Evolutionary conservation across 2,329 filamentous ascomycete genomes (phyloP).

Genomic region (Alternaria sp.): DNA sequence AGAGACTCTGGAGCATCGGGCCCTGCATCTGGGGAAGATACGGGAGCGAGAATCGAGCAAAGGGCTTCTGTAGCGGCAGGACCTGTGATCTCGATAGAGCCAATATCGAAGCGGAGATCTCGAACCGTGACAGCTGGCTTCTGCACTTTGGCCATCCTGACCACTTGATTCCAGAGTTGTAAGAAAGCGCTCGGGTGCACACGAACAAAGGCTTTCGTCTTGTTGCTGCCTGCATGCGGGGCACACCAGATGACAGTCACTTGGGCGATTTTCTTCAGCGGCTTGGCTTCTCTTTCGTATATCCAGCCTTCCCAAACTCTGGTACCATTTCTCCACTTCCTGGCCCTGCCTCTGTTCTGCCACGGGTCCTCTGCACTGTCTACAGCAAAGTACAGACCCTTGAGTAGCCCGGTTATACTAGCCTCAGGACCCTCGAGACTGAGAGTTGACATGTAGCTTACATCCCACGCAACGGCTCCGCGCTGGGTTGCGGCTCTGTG

Average conservation of each 20-base stretch:
- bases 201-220: constrained; percentile 71
- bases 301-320: constrained; percentile 67
- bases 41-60: constrained; percentile 70
- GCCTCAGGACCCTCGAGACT: constrained; percentile 73
- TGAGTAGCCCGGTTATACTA: constrained; percentile 73
- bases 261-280: constrained; percentile 70
- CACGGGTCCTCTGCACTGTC: constrained; percentile 64
- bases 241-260: constrained; percentile 78
- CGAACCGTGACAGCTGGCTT: constrained; percentile 71
- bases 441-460: constrained; percentile 92
- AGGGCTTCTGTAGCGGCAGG: constrained; percentile 84
- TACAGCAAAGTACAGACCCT: constrained; percentile 66
- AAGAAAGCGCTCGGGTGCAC: constrained; percentile 84
- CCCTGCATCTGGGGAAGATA: constrained; percentile 16
- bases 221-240: constrained; percentile 38
- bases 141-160: constrained; percentile 66
- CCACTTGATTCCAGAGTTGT: constrained; percentile 71
- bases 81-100: constrained; percentile 74
- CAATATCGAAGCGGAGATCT: constrained; percentile 76
- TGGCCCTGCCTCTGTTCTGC: constrained; percentile 61
- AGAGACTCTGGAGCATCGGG: constrained; percentile 47
- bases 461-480: constrained; percentile 89
- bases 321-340: constrained; percentile 74
- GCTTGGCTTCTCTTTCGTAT: constrained; percentile 63
- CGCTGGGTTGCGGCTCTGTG: constrained; percentile 80